These are phyloP conservation scores for Dacryopinax primogenitus DNA, from an alignment of 768 basidiomycete species.

Conservation along the genomic window DNA sequence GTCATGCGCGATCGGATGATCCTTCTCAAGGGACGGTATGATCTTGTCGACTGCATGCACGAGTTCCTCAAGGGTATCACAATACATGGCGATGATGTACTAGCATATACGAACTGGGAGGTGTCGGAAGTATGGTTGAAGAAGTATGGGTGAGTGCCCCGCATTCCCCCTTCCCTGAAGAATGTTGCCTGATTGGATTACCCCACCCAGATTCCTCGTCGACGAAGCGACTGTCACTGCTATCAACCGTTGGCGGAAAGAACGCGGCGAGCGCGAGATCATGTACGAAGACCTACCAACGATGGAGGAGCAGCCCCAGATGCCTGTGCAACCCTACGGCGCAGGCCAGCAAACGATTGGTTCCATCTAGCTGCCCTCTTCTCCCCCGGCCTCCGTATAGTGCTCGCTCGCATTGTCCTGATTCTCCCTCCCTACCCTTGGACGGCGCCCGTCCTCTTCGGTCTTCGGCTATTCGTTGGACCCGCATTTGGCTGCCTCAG, in stretches of 20 bases:
- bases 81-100: constrained; percentile 81
- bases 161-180: not conserved
- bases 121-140: constrained; percentile 69
- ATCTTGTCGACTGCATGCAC: constrained; percentile 64
- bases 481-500: no score
- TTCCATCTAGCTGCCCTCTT: not conserved
- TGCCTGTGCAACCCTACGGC: not conserved
- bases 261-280: constrained; percentile 65
- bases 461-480: no score
- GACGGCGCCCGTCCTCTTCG: no score
- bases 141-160: constrained; percentile 54
- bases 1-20: constrained; percentile 87
- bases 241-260: constrained; percentile 77
- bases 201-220: constrained; percentile 51
- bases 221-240: constrained; percentile 57
- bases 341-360: not conserved
- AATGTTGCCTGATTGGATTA: not conserved
- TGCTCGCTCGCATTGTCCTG: no score
- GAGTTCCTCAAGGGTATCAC: constrained; percentile 56
- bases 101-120: constrained; percentile 87
- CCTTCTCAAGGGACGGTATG: constrained; percentile 65
- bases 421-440: not conserved
- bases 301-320: not conserved
- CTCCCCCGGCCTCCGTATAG: no score
- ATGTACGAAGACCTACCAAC: constrained; percentile 18